phyloP scores from a whole-genome alignment of 768 basidiomycete genomes.

The Exsudoporus frostii region DNA sequence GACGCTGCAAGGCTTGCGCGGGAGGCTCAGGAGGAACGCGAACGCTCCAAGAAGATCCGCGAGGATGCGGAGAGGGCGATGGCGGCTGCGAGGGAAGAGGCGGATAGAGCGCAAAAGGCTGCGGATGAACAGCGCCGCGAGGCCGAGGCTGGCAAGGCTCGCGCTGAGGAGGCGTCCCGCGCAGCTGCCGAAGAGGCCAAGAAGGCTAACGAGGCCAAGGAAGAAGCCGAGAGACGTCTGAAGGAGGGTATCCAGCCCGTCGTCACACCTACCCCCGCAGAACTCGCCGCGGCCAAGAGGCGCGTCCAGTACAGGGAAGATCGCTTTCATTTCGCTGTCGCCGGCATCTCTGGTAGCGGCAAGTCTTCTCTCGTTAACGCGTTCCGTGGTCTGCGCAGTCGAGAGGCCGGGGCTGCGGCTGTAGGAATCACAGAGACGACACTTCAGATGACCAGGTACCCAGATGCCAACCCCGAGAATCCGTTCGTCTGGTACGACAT shows the following conservation, averaged over 20 bases:
- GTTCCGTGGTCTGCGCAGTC: slow-evolving; percentile 30
- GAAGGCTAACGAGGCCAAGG: slow-evolving; percentile 16
- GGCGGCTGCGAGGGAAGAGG: slow-evolving; percentile 11
- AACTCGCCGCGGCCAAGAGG: slow-evolving; percentile 15
- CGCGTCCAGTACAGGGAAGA: slow-evolving; percentile 25
- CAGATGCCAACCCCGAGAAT: slow-evolving; percentile 9
- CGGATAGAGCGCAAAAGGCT: slow-evolving; percentile 5
- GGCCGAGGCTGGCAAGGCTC: slow-evolving; percentile 14
- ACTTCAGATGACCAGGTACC: slow-evolving; percentile 11
- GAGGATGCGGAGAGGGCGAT: slow-evolving; percentile 18
- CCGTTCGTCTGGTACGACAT: slow-evolving; percentile 25
- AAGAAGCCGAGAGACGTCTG: slow-evolving; percentile 14
- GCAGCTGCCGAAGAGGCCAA: slow-evolving; percentile 16
- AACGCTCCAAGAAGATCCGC: slow-evolving; percentile 7
- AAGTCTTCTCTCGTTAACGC: slow-evolving; percentile 39
- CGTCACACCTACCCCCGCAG: slow-evolving; percentile 10
- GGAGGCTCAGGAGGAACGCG: slow-evolving; percentile 15
- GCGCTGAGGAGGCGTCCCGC: slow-evolving; percentile 12
- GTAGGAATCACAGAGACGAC: slow-evolving; percentile 21
- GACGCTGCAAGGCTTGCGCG: slow-evolving; percentile 12
- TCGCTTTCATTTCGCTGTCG: slow-evolving; percentile 34
- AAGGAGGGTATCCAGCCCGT: slow-evolving; percentile 26
- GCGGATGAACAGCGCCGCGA: slow-evolving; percentile 21
- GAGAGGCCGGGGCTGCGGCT: slow-evolving; percentile 14
- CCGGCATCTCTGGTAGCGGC: slow-evolving; percentile 34